Evolutionary conservation across 192 early-diverging fungal species (phyloP).

Genomic region (Chytriomyces hyalinus): DNA sequence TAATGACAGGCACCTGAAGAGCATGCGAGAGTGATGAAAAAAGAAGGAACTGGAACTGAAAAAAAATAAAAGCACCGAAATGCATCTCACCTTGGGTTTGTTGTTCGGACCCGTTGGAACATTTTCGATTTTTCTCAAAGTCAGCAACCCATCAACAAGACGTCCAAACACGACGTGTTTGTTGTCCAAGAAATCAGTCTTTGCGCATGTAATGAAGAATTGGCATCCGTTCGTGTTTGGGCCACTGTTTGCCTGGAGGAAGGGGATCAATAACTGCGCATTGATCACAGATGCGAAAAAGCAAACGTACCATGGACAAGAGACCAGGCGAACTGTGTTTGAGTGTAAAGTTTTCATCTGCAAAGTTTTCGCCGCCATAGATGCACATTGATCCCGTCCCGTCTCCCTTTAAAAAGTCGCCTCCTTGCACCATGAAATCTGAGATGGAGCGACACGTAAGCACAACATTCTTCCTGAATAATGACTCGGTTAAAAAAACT

Average conservation of each 20-base stretch:
- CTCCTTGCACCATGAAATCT: conserved; percentile 94
- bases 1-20: conserved; percentile 71
- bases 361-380: conserved; percentile 70
- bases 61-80: neutral
- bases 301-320: conserved; percentile 77
- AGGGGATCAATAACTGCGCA: neutral
- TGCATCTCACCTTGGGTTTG: conserved; percentile 66
- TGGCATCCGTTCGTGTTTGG: conserved; percentile 87
- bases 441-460: neutral
- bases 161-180: conserved; percentile 91
- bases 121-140: conserved; percentile 92
- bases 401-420: conserved; percentile 90
- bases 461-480: too few relatives aligned
- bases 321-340: conserved; percentile 86
- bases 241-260: conserved; percentile 76
- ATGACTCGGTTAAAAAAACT: neutral
- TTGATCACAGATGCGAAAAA: neutral
- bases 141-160: conserved; percentile 84
- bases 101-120: conserved; percentile 88
- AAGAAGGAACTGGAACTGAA: neutral
- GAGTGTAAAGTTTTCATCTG: conserved; percentile 85
- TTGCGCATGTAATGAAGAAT: conserved; percentile 92
- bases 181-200: conserved; percentile 84
- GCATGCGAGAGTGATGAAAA: neutral
- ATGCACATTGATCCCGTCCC: conserved; percentile 87